Evolutionary conservation across 1,139 yeast genomes (phyloP), one percentile per base, ranked within the genome.

Genomic region (Waltiozyma sp.): DNA sequence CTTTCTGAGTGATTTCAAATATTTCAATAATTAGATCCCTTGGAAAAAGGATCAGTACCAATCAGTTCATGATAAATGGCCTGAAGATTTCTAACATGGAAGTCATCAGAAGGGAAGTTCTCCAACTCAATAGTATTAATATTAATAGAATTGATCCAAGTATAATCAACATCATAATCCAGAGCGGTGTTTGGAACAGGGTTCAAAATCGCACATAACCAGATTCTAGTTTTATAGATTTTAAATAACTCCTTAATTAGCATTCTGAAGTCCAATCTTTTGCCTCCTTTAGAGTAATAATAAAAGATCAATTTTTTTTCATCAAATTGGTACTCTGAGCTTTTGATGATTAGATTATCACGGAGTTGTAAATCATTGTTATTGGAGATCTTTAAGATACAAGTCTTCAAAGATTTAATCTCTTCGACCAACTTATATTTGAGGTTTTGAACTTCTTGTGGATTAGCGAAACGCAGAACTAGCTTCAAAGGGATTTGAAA

Each of bases 311-410:
- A 71, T 64, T 93, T 91, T 57, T 94, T 80, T 55, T 93, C 80
- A 61, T 93, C 98, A 70, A 88, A 87, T 63, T 91, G 98, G 60
- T 87, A 91, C 64, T 91, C 98, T 2, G 95, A 93, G 59, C 86
- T 78, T 35, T 75, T 56, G 11, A 77, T 73, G 37, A 62, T 64
- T 65, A 77, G 44, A 28, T 52, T 51, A 10, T 52, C 54, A 28
- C 48, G 64, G 36, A 69, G 38, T 4, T 45, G 42, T 5, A 13
- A 16, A 11, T 35, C 37, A 2, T 45, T 33, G 23, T 52, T 48
- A 38, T 54, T 54, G 14, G 54, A 49, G 23, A 54, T 55, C 44
- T 55, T 55, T 14, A 54, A 38, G 21, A 53, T 35, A 2, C 54
- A 59, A 35, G 73, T 69, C 49, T 70, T 72, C 31, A 75, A 69